A percentile compares a stretch with the other conserved stretches of the same genome.
Conservation (phyloP, 192 early-diverging fungal genomes). For the Linnemannia zychae region DNA sequence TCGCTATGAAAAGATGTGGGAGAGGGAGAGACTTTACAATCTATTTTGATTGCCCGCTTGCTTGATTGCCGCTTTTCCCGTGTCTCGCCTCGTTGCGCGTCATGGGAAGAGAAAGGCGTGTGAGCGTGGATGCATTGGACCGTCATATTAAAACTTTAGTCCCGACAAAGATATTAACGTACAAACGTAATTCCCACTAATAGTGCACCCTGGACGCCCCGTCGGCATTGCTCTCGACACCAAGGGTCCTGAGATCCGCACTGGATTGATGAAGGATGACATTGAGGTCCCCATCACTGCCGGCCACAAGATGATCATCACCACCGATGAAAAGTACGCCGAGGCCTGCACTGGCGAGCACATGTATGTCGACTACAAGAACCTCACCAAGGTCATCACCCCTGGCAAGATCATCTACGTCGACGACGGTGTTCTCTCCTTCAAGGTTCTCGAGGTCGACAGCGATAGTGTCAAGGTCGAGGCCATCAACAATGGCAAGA, state of each 20-base stretch:
- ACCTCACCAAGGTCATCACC: constrained; percentile 81
- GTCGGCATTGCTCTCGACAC: constrained; percentile 88
- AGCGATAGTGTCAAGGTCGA: constrained; percentile 75
- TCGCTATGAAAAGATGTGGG: too few relatives aligned
- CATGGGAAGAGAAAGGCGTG: not conserved
- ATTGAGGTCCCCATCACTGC: constrained; percentile 77
- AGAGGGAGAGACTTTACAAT: not conserved
- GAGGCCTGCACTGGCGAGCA: constrained; percentile 72
- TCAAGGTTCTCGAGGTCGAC: constrained; percentile 85
- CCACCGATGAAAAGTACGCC: constrained; percentile 72
- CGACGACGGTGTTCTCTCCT: constrained; percentile 97
- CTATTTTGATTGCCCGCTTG: constrained; percentile 23
- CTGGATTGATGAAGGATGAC: constrained; percentile 83
- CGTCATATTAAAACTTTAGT: constrained; percentile 8
- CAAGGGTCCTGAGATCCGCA: constrained; percentile 92
- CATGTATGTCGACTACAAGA: constrained; percentile 88
- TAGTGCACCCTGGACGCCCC: constrained; percentile 66
- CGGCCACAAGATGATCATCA: constrained; percentile 87
- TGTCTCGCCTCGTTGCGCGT: not conserved
- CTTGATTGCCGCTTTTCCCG: not conserved
- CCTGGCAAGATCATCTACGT: constrained; percentile 86
- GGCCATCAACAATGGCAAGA: constrained; percentile 87
- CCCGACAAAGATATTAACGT: not conserved
- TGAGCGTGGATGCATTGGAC: not conserved
- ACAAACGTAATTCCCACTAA: not conserved